Evolutionary conservation across 139 green algal genomes (phyloP).

Genomic region (Coelastrella sp.): DNA sequence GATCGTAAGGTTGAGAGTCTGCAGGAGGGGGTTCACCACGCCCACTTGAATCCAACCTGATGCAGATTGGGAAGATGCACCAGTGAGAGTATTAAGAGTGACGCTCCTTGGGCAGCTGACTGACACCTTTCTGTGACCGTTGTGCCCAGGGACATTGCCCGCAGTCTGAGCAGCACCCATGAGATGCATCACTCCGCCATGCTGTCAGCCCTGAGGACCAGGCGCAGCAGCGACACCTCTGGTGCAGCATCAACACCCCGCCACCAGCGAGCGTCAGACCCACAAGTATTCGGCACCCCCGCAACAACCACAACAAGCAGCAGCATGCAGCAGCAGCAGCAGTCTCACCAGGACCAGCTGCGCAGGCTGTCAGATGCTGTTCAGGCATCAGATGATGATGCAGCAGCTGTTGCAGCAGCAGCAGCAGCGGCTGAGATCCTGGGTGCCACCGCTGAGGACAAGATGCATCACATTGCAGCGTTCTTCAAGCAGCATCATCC

Average conservation of each 20-base stretch:
- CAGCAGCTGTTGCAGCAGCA: constrained; percentile 3
- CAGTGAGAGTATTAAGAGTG: too few relatives aligned
- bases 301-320: not conserved
- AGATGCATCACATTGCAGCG: constrained; percentile 19
- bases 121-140: not conserved
- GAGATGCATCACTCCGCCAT: constrained; percentile 8
- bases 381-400: constrained; percentile 1
- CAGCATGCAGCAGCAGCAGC: constrained; percentile 28
- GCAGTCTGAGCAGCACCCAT: constrained; percentile 16
- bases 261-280: not conserved
- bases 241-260: not conserved
- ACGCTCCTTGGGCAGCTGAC: not conserved
- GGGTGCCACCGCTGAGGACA: not conserved
- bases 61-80: too few relatives aligned
- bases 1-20: too few relatives aligned
- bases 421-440: constrained; percentile 25
- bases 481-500: constrained; percentile 40
- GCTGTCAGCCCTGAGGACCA: constrained; percentile 7
- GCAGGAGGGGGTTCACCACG: too few relatives aligned
- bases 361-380: not conserved
- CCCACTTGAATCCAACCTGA: too few relatives aligned
- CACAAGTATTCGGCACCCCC: not conserved
- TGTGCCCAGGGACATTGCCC: constrained; percentile 39
- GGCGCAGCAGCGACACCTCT: constrained; percentile 25
- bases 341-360: constrained; percentile 23